phyloP scores from a whole-genome alignment of 345 rosid species.

The Orychophragmus violaceus region DNA sequence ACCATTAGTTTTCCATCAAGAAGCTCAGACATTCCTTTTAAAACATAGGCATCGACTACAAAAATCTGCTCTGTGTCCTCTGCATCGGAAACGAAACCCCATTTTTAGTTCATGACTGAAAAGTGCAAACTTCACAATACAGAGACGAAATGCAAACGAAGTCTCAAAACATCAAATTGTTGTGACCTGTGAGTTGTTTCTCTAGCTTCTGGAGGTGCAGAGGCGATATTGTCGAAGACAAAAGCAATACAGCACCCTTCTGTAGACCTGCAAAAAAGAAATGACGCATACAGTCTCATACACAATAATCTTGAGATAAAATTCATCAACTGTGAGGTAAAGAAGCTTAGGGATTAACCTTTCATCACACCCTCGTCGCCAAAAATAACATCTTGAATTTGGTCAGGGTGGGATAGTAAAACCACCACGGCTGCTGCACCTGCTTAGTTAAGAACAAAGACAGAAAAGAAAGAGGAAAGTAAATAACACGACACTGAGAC shows the following conservation, averaged over 20 bases:
- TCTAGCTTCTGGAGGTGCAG: constrained; percentile 48
- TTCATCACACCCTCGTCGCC: constrained; percentile 51
- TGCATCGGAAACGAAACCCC: constrained; percentile 34
- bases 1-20: constrained; percentile 71
- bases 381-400: constrained; percentile 47
- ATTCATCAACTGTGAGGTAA: neutral
- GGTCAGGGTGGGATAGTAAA: constrained; percentile 55
- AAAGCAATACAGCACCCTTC: constrained; percentile 49
- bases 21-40: constrained; percentile 51
- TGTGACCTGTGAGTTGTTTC: constrained; percentile 53
- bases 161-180: neutral
- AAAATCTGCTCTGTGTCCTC: constrained; percentile 41
- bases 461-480: neutral
- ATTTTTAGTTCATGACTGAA: constrained; percentile 2
- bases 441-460: constrained; percentile 26
- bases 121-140: constrained; percentile 1
- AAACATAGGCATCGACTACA: constrained; percentile 65
- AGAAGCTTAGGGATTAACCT: constrained; percentile 41
- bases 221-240: constrained; percentile 48
- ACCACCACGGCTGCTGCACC: constrained; percentile 66
- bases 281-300: constrained; percentile 1
- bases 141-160: constrained; percentile 3
- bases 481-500: neutral
- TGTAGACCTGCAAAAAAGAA: constrained; percentile 45
- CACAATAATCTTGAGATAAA: neutral